Evolutionary conservation across 495 filamentous ascomycete genomes (phyloP), one percentile per base, ranked within the genome.

Genomic region (Aspergillus leporis): DNA sequence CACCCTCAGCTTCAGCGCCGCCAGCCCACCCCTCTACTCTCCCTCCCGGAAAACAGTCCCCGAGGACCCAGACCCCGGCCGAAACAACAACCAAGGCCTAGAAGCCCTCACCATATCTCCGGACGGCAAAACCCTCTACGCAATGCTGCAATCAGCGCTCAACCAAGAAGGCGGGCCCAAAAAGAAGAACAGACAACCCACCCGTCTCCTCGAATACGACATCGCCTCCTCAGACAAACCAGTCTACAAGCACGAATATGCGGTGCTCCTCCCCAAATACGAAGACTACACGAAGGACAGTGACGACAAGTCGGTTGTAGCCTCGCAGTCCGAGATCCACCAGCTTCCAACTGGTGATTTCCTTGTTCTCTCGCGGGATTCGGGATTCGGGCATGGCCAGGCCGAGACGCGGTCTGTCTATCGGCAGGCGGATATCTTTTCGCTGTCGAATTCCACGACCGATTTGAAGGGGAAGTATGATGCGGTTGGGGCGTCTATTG

Each of bases 71-170:
- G 73, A 78, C 6, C 81, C 81, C 5, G 90, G 90, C 6, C 81
- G 90, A 30, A 74, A 81, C 58, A 91, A 93, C 67, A 93, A 93
- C 71, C 87, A 91, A 62, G 88, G 89, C 21, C 85, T 93, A 59
- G 90, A 94, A 68, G 90, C 86, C 1, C 71, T 94, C 48, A 88
- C 87, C 0, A 70, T 83, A 16, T 83, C 80, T 12, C 68, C 80
- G 0, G 86, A 90, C 58, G 87, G 89, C 31, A 85, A 83, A 49
- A 81, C 74, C 2, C 75, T 93, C 12, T 92, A 83, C 66, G 79
- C 83, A 2, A 76, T 94, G 61, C 71, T 92, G 38, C 90, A 93
- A 68, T 84, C 83, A 0, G 86, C 88, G 0, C 72, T 83, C 4
- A 75, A 83, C 53, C 87, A 90, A 60, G 87, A 91, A 12, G 87